Base-by-base conservation (phyloP, 2,329 filamentous ascomycete genomes). In the Alternaria consortialis region DNA sequence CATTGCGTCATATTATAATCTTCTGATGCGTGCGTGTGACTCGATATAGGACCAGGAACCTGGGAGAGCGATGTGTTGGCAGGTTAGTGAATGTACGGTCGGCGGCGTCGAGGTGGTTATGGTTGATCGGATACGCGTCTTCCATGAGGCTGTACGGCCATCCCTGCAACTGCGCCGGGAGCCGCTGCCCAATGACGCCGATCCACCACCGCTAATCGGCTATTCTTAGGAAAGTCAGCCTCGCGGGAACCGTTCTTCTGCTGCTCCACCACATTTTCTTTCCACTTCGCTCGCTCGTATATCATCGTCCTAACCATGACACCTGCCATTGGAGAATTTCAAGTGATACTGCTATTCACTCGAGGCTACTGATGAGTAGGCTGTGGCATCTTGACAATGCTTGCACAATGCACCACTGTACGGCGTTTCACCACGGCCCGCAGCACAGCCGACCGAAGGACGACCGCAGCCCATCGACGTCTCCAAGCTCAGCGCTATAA, bases 1-100 rank as follows among this genome's bases (percentile, higher is more conserved):
- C 93, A 97, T 97, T 58, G 70, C 65, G 65, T 60, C 72, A 75
- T 73, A 25, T 46, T 60, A 57, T 34, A 44, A 42, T 31, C 20
- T 8, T 11, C 40, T 29, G 31, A 2, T 4, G 17, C 17, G 13
- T 23, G 32, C 34, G 34, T 55, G n/a, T 43, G 36, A 20, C 37
- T 39, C 27, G 43, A 23, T 60, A 55, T 53, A 44, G 15, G 15
- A 17, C 17, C 55, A 29, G 29, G 23, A 4, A 8, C 7, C n/a
- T 23, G 53, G n/a, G 29, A 43, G 15, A 43, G 56, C 31, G 27
- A 53, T 42, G 42, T 50, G 34, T 27, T 47, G 43, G 43, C 46
- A 50, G 32, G 13, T 50, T 29, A 54, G 31, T 25, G 37, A 27
- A 40, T 34, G 27, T 29, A 27, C 25, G 58, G 40, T 20, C 58